Evolutionary conservation across 2,329 filamentous ascomycete genomes (phyloP).

Genomic region (Ambrosiella xylebori): DNA sequence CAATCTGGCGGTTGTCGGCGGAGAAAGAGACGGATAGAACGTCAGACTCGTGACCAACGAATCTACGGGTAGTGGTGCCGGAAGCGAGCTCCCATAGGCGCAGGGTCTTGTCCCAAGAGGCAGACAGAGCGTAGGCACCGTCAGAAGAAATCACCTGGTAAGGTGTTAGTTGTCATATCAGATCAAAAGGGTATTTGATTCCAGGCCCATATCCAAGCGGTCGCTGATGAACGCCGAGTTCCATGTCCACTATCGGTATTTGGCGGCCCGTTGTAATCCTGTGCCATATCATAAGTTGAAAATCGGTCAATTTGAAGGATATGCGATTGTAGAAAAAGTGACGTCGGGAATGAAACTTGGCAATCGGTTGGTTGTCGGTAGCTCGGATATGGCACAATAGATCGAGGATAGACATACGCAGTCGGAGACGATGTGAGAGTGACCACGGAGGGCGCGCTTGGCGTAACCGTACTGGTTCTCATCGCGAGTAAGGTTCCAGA

Average conservation of each 20-base stretch:
- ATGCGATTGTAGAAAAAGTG: too few relatives aligned
- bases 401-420: slow-evolving; percentile 60
- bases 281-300: too few relatives aligned
- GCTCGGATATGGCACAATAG: not conserved
- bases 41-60: slow-evolving; percentile 98
- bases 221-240: not conserved
- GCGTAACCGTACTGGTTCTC: slow-evolving; percentile 97
- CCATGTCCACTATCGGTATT: too few relatives aligned
- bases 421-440: slow-evolving; percentile 99
- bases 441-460: slow-evolving; percentile 95
- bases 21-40: slow-evolving; percentile 99
- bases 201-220: not conserved
- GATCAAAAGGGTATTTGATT: not conserved
- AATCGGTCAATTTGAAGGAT: too few relatives aligned
- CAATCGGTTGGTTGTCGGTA: not conserved
- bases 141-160: slow-evolving; percentile 92
- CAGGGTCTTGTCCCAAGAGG: slow-evolving; percentile 99
- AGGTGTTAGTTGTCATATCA: not conserved
- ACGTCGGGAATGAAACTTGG: too few relatives aligned
- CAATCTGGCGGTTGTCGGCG: slow-evolving; percentile 99
- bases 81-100: slow-evolving; percentile 98
- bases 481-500: slow-evolving; percentile 99
- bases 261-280: too few relatives aligned
- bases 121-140: slow-evolving; percentile 95
- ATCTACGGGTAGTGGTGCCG: slow-evolving; percentile 91